Conservation (phyloP, 495 filamentous ascomycete species). For the Penicillium diatomitis region DNA sequence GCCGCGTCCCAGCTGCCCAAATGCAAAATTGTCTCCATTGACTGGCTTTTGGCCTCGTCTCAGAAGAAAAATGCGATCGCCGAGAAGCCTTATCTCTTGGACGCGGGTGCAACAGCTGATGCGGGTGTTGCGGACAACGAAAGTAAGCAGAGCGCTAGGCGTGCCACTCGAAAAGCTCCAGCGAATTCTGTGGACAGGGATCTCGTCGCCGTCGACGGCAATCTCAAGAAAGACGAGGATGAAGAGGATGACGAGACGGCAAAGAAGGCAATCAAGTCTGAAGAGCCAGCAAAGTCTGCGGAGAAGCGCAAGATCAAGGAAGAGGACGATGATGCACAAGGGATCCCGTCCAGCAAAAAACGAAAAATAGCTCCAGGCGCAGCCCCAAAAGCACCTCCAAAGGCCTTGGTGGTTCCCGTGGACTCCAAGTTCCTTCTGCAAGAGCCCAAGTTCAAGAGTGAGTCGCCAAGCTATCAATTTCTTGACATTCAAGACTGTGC, state of each 20-base stretch:
- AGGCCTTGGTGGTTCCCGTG: conserved; percentile 37
- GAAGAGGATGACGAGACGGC: not conserved
- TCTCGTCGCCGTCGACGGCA: not conserved
- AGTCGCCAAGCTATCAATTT: not conserved
- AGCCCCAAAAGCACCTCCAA: conserved; percentile 31
- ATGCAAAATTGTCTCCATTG: conserved; percentile 49
- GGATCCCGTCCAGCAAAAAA: conserved; percentile 18
- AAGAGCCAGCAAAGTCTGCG: conserved; percentile 8
- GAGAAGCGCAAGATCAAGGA: conserved; percentile 18
- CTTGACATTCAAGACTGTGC: not conserved
- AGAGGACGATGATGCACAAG: not conserved
- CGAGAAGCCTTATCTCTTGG: conserved; percentile 31
- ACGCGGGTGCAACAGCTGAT: not conserved
- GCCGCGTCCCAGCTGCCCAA: conserved; percentile 34
- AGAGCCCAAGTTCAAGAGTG: conserved; percentile 3
- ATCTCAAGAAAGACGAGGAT: conserved; percentile 1
- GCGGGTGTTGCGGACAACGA: not conserved
- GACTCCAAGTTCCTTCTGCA: conserved; percentile 31
- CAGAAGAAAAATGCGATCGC: conserved; percentile 30
- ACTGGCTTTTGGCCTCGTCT: conserved; percentile 53
- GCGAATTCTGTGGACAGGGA: not conserved
- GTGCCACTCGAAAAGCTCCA: not conserved
- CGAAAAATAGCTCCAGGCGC: conserved; percentile 37
- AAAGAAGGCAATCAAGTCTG: conserved; percentile 9
- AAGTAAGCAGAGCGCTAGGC: conserved; percentile 9